These are phyloP conservation scores for Posidonia australis DNA, from an alignment of 106 monocot species.

Conservation along the genomic window DNA sequence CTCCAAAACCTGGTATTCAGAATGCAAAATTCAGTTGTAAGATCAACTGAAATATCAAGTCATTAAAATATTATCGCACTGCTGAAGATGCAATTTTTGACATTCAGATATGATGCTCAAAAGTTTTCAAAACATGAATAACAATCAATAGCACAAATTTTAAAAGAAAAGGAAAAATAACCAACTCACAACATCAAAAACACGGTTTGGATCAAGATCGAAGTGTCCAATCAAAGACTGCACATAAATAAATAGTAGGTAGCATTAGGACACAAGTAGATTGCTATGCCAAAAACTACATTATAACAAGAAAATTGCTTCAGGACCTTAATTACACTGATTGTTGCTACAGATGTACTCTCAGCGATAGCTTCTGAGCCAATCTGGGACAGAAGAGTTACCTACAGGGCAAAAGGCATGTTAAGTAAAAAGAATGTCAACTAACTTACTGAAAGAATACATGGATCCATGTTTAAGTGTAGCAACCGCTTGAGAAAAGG, in stretches of 20 bases:
- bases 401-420: conserved; percentile 26
- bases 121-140: too few relatives aligned
- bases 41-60: neutral
- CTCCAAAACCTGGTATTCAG: neutral
- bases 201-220: conserved; percentile 97
- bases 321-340: conserved; percentile 80
- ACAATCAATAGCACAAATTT: neutral
- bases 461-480: neutral
- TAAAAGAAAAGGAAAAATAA: neutral
- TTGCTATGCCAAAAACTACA: neutral
- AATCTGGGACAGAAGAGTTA: conserved; percentile 89
- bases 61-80: too few relatives aligned
- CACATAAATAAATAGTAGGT: neutral
- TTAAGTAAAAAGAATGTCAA: too few relatives aligned
- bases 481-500: too few relatives aligned
- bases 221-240: conserved; percentile 99
- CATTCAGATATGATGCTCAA: too few relatives aligned
- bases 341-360: conserved; percentile 42
- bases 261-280: neutral
- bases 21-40: neutral
- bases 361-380: conserved; percentile 37
- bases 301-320: conserved; percentile 2
- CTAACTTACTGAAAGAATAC: too few relatives aligned
- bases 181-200: conserved; percentile 92
- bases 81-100: too few relatives aligned